A percentile compares a stretch with the other conserved stretches of the same genome.
Evolutionary conservation across 2,329 filamentous ascomycete genomes (phyloP).

Genomic region (Trichoderma sp.): DNA sequence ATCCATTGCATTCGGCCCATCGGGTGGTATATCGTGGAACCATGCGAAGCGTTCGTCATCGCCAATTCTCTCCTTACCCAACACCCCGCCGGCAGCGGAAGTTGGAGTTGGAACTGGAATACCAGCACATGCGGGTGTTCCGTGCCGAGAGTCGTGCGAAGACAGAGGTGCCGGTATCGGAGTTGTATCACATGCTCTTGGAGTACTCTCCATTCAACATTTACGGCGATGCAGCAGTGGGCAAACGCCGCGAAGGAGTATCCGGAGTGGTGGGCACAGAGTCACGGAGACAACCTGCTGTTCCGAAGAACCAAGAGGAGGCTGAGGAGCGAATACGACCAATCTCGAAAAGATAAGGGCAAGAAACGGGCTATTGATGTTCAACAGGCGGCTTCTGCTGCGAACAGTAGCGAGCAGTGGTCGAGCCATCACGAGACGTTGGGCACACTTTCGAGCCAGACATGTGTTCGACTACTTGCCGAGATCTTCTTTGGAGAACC

Average conservation of each 20-base stretch:
- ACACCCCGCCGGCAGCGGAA: background rate
- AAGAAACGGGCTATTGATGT: background rate
- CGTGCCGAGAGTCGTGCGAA: background rate
- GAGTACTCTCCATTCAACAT: background rate
- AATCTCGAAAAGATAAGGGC: background rate
- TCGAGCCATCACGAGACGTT: background rate
- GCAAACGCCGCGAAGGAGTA: background rate
- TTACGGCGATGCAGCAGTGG: constrained; percentile 1
- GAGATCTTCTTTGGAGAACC: background rate
- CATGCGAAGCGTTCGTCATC: background rate
- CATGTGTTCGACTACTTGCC: too few species aligned
- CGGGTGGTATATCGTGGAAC: constrained; percentile 20
- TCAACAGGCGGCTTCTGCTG: background rate
- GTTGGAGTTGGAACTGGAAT: constrained; percentile 6
- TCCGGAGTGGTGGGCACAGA: background rate
- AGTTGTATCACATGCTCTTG: background rate
- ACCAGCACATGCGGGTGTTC: background rate
- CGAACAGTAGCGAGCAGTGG: background rate
- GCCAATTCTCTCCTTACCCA: background rate
- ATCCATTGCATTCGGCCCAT: background rate
- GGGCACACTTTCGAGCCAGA: background rate
- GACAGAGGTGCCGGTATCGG: constrained; percentile 2
- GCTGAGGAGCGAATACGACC: background rate
- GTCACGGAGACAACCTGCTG: background rate
- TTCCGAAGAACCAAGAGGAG: constrained; percentile 7